Evolutionary conservation across 2,329 filamentous ascomycete species (phyloP), one percentile per base, ranked within the genome.

Genomic region (Fusarium cicatricum): DNA sequence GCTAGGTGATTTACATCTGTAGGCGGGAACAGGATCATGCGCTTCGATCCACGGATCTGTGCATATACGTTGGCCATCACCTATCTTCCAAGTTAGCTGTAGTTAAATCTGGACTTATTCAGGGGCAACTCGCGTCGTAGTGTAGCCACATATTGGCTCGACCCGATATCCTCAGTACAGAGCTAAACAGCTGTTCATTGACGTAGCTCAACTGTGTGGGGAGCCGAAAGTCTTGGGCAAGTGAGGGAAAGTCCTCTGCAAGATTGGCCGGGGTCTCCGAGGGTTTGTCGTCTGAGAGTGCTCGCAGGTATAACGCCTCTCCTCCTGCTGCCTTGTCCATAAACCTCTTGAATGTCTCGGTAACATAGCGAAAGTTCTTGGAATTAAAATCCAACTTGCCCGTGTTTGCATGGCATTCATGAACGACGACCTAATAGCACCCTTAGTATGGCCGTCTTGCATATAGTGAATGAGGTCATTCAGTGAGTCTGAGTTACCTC

Each of bases 11-110:
- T 79, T 15, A 95, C 86, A 67, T 96, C 91, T 2, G 81, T 78
- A 0, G 93, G 92, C 1, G 91, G 91, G 71, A 92, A 97, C 2
- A 97, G 80, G 5, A 91, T 74, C 53, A 96, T 80, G 23, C 84
- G 82, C 70, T 95, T 96, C 1, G 82, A 81, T 5, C 92, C 92
- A 32, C 78, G 76, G 45, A 96, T 82, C 70, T 97, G 92, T 67
- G 88, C 92, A 56, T 95, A 88, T 4, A 96, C 80, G 67, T 96
- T 97, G 43, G 91, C 90, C 83, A 96, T 92, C 14, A 95, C 91
- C 84, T 90, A 52, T 42, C 31, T 60, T 39, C 23, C 49, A 32
- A 33, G 42, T 29, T 26, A 40, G 31, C 32, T 15, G 16, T n/a
- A 29, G n/a, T n/a, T n/a, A n/a, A n/a, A 21, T 16, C 40, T 43